Evolutionary conservation across 2,329 filamentous ascomycete species (phyloP).

Genomic region (Diaporthe ampelina): DNA sequence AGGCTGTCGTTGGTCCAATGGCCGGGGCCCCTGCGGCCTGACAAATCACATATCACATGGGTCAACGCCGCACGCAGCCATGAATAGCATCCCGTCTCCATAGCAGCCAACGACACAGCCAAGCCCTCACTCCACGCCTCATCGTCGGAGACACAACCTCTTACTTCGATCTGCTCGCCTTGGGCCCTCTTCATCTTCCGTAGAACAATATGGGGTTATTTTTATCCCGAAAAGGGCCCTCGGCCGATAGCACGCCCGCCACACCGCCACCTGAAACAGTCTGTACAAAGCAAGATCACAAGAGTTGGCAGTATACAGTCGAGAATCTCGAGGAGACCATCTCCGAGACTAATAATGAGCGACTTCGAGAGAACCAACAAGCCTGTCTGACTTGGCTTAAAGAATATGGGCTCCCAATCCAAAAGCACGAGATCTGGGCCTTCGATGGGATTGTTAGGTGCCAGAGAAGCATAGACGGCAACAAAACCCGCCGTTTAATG

Average conservation of each 20-base stretch:
- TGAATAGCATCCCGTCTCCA: neutral
- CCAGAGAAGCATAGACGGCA: neutral
- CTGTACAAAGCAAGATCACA: slow-evolving; percentile 11
- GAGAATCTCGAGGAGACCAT: neutral
- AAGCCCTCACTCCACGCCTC: neutral
- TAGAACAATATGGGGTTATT: neutral
- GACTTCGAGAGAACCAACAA: neutral
- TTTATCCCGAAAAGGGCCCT: neutral
- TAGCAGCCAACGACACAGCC: neutral
- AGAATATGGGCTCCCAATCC: neutral
- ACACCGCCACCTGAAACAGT: neutral
- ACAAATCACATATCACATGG: too few species aligned
- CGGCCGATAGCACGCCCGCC: neutral
- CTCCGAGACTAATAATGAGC: neutral
- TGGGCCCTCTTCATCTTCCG: neutral
- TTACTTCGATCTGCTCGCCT: neutral
- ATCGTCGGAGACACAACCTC: neutral
- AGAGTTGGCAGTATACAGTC: neutral
- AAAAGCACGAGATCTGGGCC: slow-evolving; percentile 6
- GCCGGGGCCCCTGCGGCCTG: neutral
- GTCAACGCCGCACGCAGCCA: neutral
- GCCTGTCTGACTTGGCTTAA: neutral
- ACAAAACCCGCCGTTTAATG: neutral
- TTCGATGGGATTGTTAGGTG: neutral
- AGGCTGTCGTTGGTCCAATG: neutral